Evolutionary conservation across 768 basidiomycete species (phyloP).

Genomic region (Roridomyces roridus): DNA sequence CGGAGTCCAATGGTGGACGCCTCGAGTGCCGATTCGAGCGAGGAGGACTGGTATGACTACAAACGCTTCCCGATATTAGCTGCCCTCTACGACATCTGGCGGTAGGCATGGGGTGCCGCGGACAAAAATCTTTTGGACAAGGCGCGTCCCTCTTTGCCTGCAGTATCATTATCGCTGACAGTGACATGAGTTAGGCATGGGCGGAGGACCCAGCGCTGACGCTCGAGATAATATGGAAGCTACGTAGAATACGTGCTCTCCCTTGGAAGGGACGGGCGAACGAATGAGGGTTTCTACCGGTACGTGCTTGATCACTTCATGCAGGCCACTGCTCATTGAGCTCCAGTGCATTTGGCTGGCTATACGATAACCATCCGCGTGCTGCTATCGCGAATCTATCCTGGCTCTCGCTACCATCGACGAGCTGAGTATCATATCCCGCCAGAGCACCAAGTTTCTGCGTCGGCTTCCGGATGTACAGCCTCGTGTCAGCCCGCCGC

Average conservation of each 20-base stretch:
- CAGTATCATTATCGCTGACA: too few species aligned
- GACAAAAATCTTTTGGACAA: slow-evolving; percentile 47
- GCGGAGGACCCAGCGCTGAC: slow-evolving; percentile 60
- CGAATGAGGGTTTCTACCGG: slow-evolving; percentile 66
- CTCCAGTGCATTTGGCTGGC: slow-evolving; percentile 70
- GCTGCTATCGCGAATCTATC: too few species aligned
- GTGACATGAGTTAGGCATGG: too few species aligned
- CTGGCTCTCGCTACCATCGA: too few species aligned
- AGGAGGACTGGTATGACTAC: too few species aligned
- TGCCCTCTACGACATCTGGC: slow-evolving; percentile 55
- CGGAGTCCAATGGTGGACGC: too few species aligned
- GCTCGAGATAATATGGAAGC: slow-evolving; percentile 70
- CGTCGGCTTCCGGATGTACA: slow-evolving; percentile 30
- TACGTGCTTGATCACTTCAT: slow-evolving; percentile 28
- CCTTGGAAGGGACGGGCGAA: slow-evolving; percentile 81
- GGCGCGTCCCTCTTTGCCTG: not conserved
- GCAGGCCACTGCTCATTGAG: not conserved
- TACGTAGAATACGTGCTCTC: slow-evolving; percentile 72
- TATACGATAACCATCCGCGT: slow-evolving; percentile 72
- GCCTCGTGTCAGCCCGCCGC: too few species aligned
- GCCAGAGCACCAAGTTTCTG: slow-evolving; percentile 31
- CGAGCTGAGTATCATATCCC: too few species aligned
- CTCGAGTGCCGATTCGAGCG: too few species aligned
- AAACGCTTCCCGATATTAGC: slow-evolving; percentile 59
- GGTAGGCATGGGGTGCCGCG: slow-evolving; percentile 19